Base-by-base conservation (phyloP, 352 stramenopile species). In the Poterioochromonas sp. region DNA sequence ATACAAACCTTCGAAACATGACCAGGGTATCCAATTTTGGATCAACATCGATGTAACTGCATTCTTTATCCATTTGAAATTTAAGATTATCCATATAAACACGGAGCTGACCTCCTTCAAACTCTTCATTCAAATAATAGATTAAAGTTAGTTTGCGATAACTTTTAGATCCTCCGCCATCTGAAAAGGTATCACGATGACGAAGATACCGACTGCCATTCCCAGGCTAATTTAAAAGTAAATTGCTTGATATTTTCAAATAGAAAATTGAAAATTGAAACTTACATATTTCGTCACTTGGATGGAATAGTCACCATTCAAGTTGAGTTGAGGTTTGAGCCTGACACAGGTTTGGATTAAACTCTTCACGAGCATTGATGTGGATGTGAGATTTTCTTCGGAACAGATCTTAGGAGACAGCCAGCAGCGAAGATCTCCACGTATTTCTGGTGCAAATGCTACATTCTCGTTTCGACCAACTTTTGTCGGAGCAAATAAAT, bases 1-100 rank as follows among this genome's bases (percentile, higher is more conserved):
- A 53, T 20, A 20, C 44, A 53, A 35, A 64, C 53, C 53, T 32
- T 54, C 90, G 87, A 82, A 98, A 97, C 35, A 97, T 78, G 0
- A 97, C 79, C 5, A 97, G 82, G 41, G 90, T 89, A 83, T 96
- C 91, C 11, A 92, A 83, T 76, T 85, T 81, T 0, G 92, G 92
- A 39, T 85, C 71, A 11, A 96, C 77, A 82, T 97, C 92, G 0
- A 32, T n/a, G 8, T 35, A 58, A 49, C n/a, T n/a, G n/a, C n/a
- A n/a, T 71, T 35, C 18, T 29, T 60, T 58, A 35, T 79, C 79
- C 78, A 0, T 68, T 71, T 62, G 84, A 83, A n/a, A n/a, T n/a
- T n/a, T n/a, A n/a, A n/a, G n/a, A n/a, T n/a, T n/a, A n/a, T n/a
- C n/a, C 18, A 88, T 78, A 76, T 90, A 89, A 43, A 93, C 79